Evolutionary conservation across 371 early-diverging fungal species (phyloP).

Genomic region (Mortierella sp.): DNA sequence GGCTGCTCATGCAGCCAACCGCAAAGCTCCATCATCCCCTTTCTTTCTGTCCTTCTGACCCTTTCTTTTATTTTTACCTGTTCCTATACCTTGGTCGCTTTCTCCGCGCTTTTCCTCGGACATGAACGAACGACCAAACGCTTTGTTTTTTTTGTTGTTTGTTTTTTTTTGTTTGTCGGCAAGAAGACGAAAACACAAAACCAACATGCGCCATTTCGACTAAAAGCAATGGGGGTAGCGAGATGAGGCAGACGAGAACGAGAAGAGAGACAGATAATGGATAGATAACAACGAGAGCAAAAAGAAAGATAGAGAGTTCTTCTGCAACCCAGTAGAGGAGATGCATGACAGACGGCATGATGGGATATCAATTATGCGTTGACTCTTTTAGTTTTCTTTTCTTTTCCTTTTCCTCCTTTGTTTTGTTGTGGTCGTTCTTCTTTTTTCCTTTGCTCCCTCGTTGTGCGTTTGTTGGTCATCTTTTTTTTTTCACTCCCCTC

Average conservation of each 20-base stretch:
- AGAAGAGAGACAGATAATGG: no score
- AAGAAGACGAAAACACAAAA: background rate
- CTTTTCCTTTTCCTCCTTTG: background rate
- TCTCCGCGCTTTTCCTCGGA: background rate
- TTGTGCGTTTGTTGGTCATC: background rate
- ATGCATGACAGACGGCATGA: slow-evolving; percentile 1
- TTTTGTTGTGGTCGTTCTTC: background rate
- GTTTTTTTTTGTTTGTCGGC: background rate
- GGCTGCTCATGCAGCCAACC: background rate
- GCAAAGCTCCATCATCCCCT: no score
- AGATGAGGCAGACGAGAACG: background rate
- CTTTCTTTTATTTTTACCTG: background rate
- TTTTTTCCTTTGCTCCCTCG: background rate
- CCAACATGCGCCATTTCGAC: background rate
- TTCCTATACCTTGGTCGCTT: background rate
- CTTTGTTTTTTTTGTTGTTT: background rate
- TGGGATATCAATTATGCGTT: slow-evolving; percentile 10
- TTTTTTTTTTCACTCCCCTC: background rate
- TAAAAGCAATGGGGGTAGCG: background rate
- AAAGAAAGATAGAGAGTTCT: background rate
- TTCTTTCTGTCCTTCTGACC: background rate
- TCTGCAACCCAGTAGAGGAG: background rate
- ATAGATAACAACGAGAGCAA: background rate
- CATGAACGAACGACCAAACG: slow-evolving; percentile 1
- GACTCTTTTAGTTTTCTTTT: background rate